Conservation (phyloP, 208 protist genomes). For the Naegleria fowleri region DNA sequence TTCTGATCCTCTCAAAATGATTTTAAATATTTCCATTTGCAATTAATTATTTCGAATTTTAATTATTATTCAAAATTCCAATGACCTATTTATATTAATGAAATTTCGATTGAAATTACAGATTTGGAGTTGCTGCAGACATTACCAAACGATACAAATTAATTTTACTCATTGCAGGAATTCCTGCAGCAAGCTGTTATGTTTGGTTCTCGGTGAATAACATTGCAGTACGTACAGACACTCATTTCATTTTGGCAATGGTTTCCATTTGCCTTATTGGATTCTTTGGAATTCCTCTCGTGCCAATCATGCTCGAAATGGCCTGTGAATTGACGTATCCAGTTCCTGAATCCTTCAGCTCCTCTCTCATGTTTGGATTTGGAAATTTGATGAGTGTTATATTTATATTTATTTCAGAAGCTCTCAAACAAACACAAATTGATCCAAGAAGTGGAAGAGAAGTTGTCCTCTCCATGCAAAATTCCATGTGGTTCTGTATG, state of each 20-base stretch:
- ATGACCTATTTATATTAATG: too few species aligned
- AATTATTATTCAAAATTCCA: too few species aligned
- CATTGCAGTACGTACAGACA: neutral
- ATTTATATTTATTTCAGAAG: neutral
- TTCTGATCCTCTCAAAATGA: too few species aligned
- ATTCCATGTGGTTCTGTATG: neutral
- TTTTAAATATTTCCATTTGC: too few species aligned
- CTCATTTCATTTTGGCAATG: neutral
- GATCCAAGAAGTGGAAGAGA: neutral
- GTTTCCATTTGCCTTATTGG: neutral
- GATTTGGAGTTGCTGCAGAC: neutral
- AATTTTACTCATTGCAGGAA: neutral
- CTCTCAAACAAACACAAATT: neutral
- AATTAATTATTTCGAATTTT: too few species aligned
- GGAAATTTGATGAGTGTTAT: neutral
- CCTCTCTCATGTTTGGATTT: neutral
- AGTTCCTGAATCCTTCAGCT: neutral
- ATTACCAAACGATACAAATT: conserved; percentile 19
- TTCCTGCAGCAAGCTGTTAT: neutral
- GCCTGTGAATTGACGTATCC: neutral
- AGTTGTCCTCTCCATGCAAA: neutral
- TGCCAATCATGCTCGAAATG: neutral
- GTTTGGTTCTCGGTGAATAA: neutral
- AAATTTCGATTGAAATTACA: neutral
- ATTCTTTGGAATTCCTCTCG: neutral